phyloP scores from a whole-genome alignment of 2,329 filamentous ascomycete species.

The Hirsutella rhossiliensis region DNA sequence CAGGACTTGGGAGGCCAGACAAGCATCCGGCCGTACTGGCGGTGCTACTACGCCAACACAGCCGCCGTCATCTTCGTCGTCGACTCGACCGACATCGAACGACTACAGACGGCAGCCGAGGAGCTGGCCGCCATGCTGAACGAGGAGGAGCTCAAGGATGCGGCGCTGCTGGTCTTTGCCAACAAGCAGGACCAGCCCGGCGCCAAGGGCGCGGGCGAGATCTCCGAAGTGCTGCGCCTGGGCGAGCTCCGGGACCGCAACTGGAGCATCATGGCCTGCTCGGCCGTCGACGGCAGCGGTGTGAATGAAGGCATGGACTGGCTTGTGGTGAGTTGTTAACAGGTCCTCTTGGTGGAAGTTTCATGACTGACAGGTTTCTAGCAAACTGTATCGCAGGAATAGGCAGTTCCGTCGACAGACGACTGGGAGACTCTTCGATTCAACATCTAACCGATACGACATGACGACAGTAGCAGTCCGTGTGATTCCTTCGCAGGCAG shows the following conservation, averaged over 20 bases:
- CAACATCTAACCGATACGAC: conserved; percentile 18
- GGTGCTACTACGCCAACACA: conserved; percentile 98
- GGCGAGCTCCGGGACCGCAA: conserved; percentile 91
- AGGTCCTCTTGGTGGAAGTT: too few species aligned
- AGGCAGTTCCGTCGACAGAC: conserved; percentile 4
- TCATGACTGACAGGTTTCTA: conserved; percentile 7
- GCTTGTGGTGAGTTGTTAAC: conserved; percentile 82
- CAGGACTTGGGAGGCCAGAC: conserved; percentile 94
- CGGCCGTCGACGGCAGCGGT: conserved; percentile 87
- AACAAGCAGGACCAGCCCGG: conserved; percentile 99
- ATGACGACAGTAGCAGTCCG: conserved; percentile 16
- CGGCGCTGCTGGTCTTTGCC: conserved; percentile 85
- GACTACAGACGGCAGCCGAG: conserved; percentile 82
- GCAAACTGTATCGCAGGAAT: conserved; percentile 26
- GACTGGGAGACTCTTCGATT: conserved; percentile 7
- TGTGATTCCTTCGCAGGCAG: not conserved
- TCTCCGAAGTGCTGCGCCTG: conserved; percentile 82
- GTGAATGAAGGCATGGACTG: conserved; percentile 98
- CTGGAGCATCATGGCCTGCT: conserved; percentile 98
- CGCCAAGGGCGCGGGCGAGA: conserved; percentile 91
- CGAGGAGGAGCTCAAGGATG: conserved; percentile 91
- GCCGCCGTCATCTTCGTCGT: conserved; percentile 98
- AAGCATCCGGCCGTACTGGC: conserved; percentile 97
- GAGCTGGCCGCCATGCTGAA: conserved; percentile 92
- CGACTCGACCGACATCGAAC: conserved; percentile 94